Evolutionary conservation across 257 asterid species (phyloP), one percentile per base, ranked within the genome.

Genomic region (Nicotiana attenuata): DNA sequence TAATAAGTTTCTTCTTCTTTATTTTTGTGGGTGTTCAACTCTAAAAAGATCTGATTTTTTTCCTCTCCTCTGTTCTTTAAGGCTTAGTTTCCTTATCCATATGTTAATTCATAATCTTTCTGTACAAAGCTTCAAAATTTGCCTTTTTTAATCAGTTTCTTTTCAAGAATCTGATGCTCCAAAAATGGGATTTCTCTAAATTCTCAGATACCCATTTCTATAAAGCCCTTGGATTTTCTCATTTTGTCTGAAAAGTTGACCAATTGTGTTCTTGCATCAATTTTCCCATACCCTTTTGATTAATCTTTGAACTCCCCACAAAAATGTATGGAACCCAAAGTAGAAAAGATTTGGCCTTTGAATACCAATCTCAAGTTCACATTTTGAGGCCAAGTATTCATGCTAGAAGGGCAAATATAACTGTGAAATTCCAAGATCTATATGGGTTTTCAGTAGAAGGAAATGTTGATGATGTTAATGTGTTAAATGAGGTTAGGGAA

Each of bases 391-490:
- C 99, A 38, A 96, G 99, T 85, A 94, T 96, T 87, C 97, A 93
- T 65, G 83, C 97, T 5, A 85, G 98, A 79, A 87, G 99, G 91
- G 99, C 97, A 59, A 94, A 94, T 65, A 92, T 96, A 84, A 89
- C 91, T 8, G 99, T 96, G 29, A 96, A 96, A 83, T 96, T 96
- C 82, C 98, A 96, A 86, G 99, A 96, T 91, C 92, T 96, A 80
- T 96, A 96, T 82, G 97, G 92, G 17, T 96, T 96, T 89, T 87
- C 93, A 5, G 99, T 96, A 16, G 98, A 94, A 86, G 99, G 99
- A 10, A 96, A 94, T 89, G 99, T 96, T 80, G 99, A 96, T 85
- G 99, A 96, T 87, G 99, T 94, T 15, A 96, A 96, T 88, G 97
- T 94, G 82, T 82, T 96, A 93, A 96, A 96, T 85, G 99, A 96